These are phyloP conservation scores for Gnaphalium uliginosum DNA, from an alignment of 129 eudicot species.

Conservation along the genomic window DNA sequence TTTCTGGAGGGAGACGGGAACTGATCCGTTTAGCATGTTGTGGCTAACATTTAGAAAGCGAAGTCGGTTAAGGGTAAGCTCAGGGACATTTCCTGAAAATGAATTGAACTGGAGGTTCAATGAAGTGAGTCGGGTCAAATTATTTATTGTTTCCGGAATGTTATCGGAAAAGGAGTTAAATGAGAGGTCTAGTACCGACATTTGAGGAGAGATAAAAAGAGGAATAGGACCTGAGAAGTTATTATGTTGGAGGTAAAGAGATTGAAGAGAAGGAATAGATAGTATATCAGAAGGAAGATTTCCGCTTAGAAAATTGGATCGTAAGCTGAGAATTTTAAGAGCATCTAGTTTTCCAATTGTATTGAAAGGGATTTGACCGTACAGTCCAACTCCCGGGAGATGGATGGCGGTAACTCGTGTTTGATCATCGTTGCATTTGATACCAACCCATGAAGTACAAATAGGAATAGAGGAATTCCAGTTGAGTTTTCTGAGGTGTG, in stretches of 20 bases:
- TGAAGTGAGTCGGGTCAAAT: slow-evolving; percentile 49
- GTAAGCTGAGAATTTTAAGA: slow-evolving; percentile 64
- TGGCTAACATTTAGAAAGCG: slow-evolving; percentile 56
- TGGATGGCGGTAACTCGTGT: slow-evolving; percentile 65
- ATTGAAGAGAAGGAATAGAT: slow-evolving; percentile 66
- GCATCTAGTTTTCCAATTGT: slow-evolving; percentile 64
- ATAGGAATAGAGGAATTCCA: slow-evolving; percentile 54
- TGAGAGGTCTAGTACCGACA: slow-evolving; percentile 61
- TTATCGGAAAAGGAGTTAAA: slow-evolving; percentile 71
- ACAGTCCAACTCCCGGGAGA: slow-evolving; percentile 87
- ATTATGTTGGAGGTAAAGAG: slow-evolving; percentile 65
- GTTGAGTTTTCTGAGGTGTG: slow-evolving; percentile 71
- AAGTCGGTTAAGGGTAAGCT: slow-evolving; percentile 48
- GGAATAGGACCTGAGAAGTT: slow-evolving; percentile 75
- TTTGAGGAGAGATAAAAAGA: slow-evolving; percentile 43
- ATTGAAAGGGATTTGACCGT: slow-evolving; percentile 63
- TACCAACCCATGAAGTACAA: slow-evolving; percentile 81
- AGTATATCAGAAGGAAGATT: slow-evolving; percentile 67
- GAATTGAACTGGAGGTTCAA: slow-evolving; percentile 66
- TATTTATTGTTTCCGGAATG: slow-evolving; percentile 40
- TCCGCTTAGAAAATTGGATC: slow-evolving; percentile 76
- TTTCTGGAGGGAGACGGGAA: slow-evolving; percentile 61
- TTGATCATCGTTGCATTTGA: slow-evolving; percentile 56
- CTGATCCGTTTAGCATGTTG: slow-evolving; percentile 60
- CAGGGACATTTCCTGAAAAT: slow-evolving; percentile 61